Base-by-base conservation (phyloP, 805 yeast species). In the Candida tibetensis region DNA sequence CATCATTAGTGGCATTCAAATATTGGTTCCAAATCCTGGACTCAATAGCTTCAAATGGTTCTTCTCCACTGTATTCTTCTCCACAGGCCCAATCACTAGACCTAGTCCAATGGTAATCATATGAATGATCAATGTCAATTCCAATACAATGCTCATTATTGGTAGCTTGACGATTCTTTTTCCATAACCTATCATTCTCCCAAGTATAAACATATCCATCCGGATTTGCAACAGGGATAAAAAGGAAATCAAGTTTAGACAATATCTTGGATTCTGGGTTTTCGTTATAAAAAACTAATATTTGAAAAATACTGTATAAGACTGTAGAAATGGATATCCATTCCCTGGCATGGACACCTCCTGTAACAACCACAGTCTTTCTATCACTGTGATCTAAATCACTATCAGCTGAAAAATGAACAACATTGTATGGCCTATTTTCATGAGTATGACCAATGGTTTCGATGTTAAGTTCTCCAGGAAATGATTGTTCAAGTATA, bases 141-240 rank as follows among this genome's bases (percentile, higher is more conserved):
- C 97, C 97, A 33, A 72, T 67, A 58, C 97, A 89, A 30, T 72
- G 60, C 6, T 84, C 78, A 34, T 69, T 75, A 8, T 40, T 41
- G 0, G 93, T 82, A 37, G 78, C 77, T 60, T 89, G 96, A 44
- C 95, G 72, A 60, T 87, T 89, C 53, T 89, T 89, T 32, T 93
- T 68, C 97, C 97, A 89, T 42, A 89, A 64, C 40, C 97, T 67
- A 56, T 89, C 95, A 18, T 64, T 53, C 2, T 69, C 71, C 96
- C 96, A 89, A 2, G 95, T 71, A 57, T 84, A 83, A 10, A 71
- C 85, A 57, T 89, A 89, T 0, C 97, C 97, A 61, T 89, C 97
- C 1, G 96, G 96, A 53, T 89, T 89, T 59, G 81, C 75, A 9
- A 87, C 85, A 0, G 97, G 97, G 21, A 88, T 71, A 46, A 89